These are phyloP conservation scores for Candida adriatica DNA, from an alignment of 805 yeast genomes.

Conservation along the genomic window DNA sequence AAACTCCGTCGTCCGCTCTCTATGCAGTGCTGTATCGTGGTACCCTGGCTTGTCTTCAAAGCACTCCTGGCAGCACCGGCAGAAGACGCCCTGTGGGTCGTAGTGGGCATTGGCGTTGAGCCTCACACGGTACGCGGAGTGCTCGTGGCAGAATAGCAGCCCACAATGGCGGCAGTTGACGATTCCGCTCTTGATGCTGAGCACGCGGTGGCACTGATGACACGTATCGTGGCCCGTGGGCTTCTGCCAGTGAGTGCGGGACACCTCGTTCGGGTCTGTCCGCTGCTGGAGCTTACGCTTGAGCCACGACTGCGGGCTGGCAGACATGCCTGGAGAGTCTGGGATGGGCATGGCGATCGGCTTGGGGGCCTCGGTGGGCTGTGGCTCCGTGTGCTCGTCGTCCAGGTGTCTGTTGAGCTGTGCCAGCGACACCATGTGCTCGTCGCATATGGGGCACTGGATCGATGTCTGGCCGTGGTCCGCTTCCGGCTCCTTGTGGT, in stretches of 20 bases:
- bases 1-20: conserved; percentile 43
- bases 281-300: conserved; percentile 31
- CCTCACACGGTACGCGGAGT: conserved; percentile 48
- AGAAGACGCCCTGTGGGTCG: conserved; percentile 56
- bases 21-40: conserved; percentile 34
- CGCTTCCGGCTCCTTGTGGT: no score
- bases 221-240: conserved; percentile 40
- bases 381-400: conserved; percentile 39
- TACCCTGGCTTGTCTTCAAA: conserved; percentile 49
- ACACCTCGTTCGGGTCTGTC: conserved; percentile 31
- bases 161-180: conserved; percentile 80
- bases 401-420: conserved; percentile 70
- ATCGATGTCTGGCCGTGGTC: no score
- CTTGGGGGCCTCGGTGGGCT: background rate
- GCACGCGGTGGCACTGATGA: conserved; percentile 34
- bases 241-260: conserved; percentile 53
- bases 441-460: conserved; percentile 79
- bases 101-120: conserved; percentile 42
- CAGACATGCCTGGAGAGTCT: conserved; percentile 6
- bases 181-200: conserved; percentile 47
- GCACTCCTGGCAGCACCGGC: conserved; percentile 62
- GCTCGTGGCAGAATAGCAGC: conserved; percentile 55
- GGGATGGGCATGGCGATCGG: background rate
- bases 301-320: conserved; percentile 38
- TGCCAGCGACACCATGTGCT: conserved; percentile 42